Base-by-base conservation (phyloP, 2,329 filamentous ascomycete genomes). In the Mariannaea sp. region DNA sequence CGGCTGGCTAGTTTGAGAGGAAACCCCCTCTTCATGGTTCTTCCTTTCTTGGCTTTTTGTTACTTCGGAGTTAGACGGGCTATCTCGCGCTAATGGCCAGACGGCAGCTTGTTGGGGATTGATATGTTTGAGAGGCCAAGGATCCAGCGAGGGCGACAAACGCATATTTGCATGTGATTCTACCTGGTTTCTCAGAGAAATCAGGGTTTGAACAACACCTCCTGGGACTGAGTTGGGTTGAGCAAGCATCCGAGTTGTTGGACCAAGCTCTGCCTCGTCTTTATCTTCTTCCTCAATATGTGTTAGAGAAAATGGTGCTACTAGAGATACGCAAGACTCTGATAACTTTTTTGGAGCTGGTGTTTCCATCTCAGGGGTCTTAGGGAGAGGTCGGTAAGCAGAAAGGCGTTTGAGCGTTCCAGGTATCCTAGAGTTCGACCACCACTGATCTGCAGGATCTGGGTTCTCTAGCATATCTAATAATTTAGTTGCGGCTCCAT, bases 251-350 rank as follows among this genome's bases (percentile, higher is more conserved):
- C 27, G 47, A 19, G 36, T 50, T 20, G 49, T 43, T 10, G 48
- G 53, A 27, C 51, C 54, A 33, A 52, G 42, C 22, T 58, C 58
- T 7, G 47, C 35, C 7, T 56, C 42, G n/a, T 61, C 58, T 0
- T 16, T 29, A 20, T 59, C 57, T 8, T 17, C 59, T 43, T 66
- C 63, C 17, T 60, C 57, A 13, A 66, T 66, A 16, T 52, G 58
- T 24, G 63, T 58, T 4, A 65, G 56, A 7, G 56, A 41, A 26
- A 60, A 62, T 1, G 50, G 51, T 9, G 46, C 39, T 19, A 53
- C 49, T 9, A 55, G 50, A 19, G 49, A 47, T 16, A 53, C 26
- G 19, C 20, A 43, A 10, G 50, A 48, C 16, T 56, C 48, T 20
- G 41, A 47, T 2, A 53, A 56, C 36, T 50, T 48, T 7, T 49